Conservation (phyloP, 1,284 basidiomycete genomes). For the Heterobasidion parviporum region DNA sequence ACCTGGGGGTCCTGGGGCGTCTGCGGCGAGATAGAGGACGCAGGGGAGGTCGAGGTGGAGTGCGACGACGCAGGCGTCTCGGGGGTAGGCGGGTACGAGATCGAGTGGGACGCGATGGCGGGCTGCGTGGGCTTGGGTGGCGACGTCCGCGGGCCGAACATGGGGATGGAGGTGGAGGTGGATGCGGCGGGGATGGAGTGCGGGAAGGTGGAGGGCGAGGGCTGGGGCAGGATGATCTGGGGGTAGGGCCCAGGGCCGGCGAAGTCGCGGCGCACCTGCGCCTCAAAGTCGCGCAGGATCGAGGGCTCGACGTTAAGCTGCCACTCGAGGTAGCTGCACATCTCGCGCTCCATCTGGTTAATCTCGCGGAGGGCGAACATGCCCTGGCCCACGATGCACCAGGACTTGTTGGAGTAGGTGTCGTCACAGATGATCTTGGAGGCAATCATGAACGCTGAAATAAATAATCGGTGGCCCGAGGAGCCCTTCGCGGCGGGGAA, state of each 20-base stretch:
- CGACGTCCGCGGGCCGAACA: conserved; percentile 36
- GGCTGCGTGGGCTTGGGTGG: conserved; percentile 24
- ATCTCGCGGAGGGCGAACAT: conserved; percentile 65
- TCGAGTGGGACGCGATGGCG: conserved; percentile 8
- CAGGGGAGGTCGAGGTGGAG: conserved; percentile 42
- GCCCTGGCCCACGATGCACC: conserved; percentile 88
- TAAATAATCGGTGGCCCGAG: conserved; percentile 46
- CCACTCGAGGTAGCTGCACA: conserved; percentile 92
- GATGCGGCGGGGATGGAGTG: conserved; percentile 4
- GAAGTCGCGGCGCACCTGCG: conserved; percentile 56
- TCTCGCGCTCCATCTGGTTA: conserved; percentile 94
- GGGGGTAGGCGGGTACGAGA: conserved; percentile 13
- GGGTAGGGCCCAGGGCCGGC: conserved; percentile 46
- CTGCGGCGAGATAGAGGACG: conserved; percentile 44
- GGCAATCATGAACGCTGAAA: conserved; percentile 47
- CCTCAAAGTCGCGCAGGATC: conserved; percentile 60
- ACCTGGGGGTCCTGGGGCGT: conserved; percentile 40
- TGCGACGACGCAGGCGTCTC: conserved; percentile 41
- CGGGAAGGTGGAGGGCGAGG: conserved; percentile 35
- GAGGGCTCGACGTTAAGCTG: conserved; percentile 71
- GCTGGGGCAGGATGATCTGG: conserved; percentile 45
- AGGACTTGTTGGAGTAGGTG: conserved; percentile 94
- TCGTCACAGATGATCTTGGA: conserved; percentile 83
- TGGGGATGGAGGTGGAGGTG: conserved; percentile 28
- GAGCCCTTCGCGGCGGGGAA: conserved; percentile 47